Evolutionary conservation across 1,139 yeast species (phyloP).

Genomic region (Geotrichum fermentans): DNA sequence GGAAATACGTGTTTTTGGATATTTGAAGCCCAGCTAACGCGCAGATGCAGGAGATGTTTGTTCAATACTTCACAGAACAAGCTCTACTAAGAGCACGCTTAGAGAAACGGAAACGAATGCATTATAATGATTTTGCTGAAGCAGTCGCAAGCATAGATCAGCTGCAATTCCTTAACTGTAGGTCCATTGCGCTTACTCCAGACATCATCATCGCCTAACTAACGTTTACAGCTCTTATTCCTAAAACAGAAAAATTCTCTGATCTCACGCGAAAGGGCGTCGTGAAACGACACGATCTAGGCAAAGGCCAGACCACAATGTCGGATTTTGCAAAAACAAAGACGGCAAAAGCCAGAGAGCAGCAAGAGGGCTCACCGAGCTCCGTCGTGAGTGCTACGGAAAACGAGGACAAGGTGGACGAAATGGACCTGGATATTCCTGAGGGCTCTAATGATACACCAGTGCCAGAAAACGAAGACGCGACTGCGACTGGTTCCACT

Average conservation of each 20-base stretch:
- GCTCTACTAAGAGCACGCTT: conserved; percentile 65
- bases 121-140: conserved; percentile 68
- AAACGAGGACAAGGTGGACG: background rate
- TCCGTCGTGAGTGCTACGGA: too few species aligned
- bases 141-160: conserved; percentile 67
- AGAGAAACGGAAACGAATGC: conserved; percentile 65
- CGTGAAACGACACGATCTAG: conserved; percentile 16
- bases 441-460: too few species aligned
- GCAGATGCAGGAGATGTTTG: conserved; percentile 55
- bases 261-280: conserved; percentile 14
- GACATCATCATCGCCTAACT: background rate
- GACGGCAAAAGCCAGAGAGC: conserved; percentile 6
- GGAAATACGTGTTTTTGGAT: background rate
- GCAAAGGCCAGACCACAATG: conserved; percentile 17
- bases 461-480: background rate
- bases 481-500: background rate
- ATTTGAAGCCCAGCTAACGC: background rate
- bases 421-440: background rate
- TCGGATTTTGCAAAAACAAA: conserved; percentile 14
- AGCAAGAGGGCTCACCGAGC: conserved; percentile 2
- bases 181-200: conserved; percentile 5
- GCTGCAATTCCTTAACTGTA: conserved; percentile 50
- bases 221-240: conserved; percentile 16
- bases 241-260: conserved; percentile 18
- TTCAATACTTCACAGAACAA: conserved; percentile 75